Evolutionary conservation across 768 basidiomycete species (phyloP), one percentile per base, ranked within the genome.

Genomic region (Galerina marginata): DNA sequence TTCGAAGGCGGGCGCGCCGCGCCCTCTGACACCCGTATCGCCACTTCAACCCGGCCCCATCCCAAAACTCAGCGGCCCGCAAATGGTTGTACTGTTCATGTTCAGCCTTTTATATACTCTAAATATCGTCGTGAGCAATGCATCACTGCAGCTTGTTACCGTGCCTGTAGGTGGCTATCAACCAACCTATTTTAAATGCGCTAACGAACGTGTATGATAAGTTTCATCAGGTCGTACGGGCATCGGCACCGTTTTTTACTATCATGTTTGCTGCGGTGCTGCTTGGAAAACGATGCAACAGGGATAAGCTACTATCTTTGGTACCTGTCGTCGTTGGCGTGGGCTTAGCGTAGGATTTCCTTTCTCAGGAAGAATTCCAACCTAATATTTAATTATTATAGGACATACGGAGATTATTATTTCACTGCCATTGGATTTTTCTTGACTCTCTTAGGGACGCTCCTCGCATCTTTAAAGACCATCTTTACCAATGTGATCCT

Each of bases 151-250:
- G 64, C 79, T 96, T 16, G 95, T 98, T 39, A 95, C 95, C 6
- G 85, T 96, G 15, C 94, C 95, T 5, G 93, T 95, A 61, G 67
- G 92, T 85, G 36, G 49, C 54, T 51, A 33, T 46, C 15, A 42
- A 23, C 16, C 43, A 38, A 26, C 46, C 51, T 50, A 53, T 57
- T 45, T 14, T 33, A 33, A 33, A 33, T 33, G 46, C 9, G 6
- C 29, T 26, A 6, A 61, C 4, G 20, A 6, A 61, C 4, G 20
- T 36, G 29, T 33, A 33, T 33, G 16, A n/a, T 4, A 44, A 97
- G 95, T 97, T 99, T 70, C 97, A 99, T 73, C 96, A 99, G 80
- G 94, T 99, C 56, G 89, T 99, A 39, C 91, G 97, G 29, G 93
- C 95, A 4, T 86, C 92, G 16, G 91, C 96, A 0, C 96, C 97